Percentiles rank a stretch among this genome's conserved stretches.
Conservation (phyloP, 1,139 yeast genomes). For the Saccharomyces pastorianus region DNA sequence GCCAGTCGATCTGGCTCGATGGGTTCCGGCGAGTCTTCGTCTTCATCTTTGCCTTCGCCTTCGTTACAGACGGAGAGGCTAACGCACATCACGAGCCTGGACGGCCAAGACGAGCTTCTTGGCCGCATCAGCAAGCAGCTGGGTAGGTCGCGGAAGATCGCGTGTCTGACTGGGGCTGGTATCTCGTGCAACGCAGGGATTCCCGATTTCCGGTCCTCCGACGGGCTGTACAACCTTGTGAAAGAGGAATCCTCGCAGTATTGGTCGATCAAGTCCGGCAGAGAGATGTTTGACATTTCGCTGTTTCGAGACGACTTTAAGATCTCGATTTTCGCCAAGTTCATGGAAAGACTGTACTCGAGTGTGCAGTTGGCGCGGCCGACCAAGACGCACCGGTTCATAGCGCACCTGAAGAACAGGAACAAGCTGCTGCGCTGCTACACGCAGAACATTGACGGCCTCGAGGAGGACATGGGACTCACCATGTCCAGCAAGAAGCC, state of each 20-base stretch:
- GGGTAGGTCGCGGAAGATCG: conserved; percentile 38
- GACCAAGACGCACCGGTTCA: conserved; percentile 75
- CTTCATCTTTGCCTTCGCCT: background rate
- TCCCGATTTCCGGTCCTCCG: conserved; percentile 82
- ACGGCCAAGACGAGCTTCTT: background rate
- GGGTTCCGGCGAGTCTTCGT: background rate
- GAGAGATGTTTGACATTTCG: conserved; percentile 82
- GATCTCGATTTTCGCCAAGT: conserved; percentile 56
- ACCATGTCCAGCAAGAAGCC: conserved; percentile 18
- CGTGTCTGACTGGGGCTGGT: conserved; percentile 85
- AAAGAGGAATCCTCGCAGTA: conserved; percentile 51
- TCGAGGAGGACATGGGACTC: conserved; percentile 32
- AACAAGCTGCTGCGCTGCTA: conserved; percentile 74
- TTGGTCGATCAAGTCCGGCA: conserved; percentile 56
- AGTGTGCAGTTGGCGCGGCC: conserved; percentile 62
- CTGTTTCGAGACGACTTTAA: conserved; percentile 63
- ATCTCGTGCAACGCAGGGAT: conserved; percentile 94
- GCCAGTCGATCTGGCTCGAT: background rate
- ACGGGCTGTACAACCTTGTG: conserved; percentile 74
- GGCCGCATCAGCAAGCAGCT: conserved; percentile 15
- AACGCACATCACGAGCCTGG: background rate
- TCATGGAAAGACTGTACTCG: conserved; percentile 45
- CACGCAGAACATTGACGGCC: conserved; percentile 59
- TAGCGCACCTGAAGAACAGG: conserved; percentile 54
- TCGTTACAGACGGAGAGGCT: background rate